phyloP scores from a whole-genome alignment of 768 basidiomycete genomes.

The Lactifluus pinguis region DNA sequence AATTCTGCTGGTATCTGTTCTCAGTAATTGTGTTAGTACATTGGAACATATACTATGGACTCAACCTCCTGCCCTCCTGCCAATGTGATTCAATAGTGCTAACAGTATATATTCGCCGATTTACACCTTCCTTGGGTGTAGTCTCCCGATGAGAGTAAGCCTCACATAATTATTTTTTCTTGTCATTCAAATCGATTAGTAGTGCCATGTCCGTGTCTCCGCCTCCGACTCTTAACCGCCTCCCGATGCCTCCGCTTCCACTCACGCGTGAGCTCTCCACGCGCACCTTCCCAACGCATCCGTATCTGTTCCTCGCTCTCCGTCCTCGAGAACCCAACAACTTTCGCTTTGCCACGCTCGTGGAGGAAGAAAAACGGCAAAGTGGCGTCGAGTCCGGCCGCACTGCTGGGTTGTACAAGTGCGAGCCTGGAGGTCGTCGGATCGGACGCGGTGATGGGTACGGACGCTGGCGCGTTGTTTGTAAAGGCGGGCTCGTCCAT shows the following conservation, averaged over 20 bases:
- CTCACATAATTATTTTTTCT: too few relatives aligned
- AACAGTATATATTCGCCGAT: too few relatives aligned
- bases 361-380: slow-evolving; percentile 16
- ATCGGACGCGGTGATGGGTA: background rate
- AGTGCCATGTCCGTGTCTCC: too few relatives aligned
- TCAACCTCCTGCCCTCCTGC: too few relatives aligned
- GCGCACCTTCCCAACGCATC: slow-evolving; percentile 60
- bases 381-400: slow-evolving; percentile 1
- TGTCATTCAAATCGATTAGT: too few relatives aligned
- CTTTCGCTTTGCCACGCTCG: slow-evolving; percentile 24
- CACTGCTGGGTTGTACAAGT: background rate
- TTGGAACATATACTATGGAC: too few relatives aligned
- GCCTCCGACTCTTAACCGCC: slow-evolving; percentile 49
- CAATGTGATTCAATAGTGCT: too few relatives aligned
- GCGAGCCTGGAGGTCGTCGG: background rate
- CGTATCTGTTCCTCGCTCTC: slow-evolving; percentile 52
- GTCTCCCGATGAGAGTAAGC: too few relatives aligned
- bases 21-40: too few relatives aligned
- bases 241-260: slow-evolving; percentile 77
- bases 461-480: background rate
- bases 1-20: too few relatives aligned
- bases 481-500: slow-evolving; percentile 24
- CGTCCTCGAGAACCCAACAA: slow-evolving; percentile 41
- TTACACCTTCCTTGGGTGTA: too few relatives aligned
- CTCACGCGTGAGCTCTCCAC: slow-evolving; percentile 55